A percentile compares a stretch with the other conserved stretches of the same genome.
phyloP scores from a whole-genome alignment of 768 basidiomycete genomes.

The Mycena latifolia region DNA sequence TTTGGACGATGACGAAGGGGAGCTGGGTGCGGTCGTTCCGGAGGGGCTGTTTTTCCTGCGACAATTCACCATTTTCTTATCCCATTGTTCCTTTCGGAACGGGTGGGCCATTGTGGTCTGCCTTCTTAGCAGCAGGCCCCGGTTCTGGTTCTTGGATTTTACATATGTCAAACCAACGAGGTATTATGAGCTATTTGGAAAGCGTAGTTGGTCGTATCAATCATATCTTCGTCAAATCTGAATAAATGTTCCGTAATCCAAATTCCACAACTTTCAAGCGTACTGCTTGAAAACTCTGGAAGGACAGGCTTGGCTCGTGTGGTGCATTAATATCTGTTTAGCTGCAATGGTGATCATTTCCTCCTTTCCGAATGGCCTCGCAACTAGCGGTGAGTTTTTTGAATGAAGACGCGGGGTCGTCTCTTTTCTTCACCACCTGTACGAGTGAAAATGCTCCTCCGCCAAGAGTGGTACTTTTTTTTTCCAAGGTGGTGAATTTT shows the following conservation, averaged over 20 bases:
- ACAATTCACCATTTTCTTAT: no score
- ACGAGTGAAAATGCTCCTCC: slow-evolving; percentile 16
- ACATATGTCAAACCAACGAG: no score
- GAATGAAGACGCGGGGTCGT: slow-evolving; percentile 14
- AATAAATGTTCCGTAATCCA: slow-evolving; percentile 11
- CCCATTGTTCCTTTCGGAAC: no score
- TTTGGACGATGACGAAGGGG: no score
- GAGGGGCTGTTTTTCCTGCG: no score
- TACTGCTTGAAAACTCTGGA: slow-evolving; percentile 9
- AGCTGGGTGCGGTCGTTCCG: no score
- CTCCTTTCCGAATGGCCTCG: slow-evolving; percentile 15
- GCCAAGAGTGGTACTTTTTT: slow-evolving; percentile 14
- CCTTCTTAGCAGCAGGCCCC: no score
- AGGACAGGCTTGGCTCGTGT: slow-evolving; percentile 8
- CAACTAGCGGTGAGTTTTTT: slow-evolving; percentile 10
- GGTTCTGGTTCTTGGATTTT: no score
- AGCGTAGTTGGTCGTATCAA: no score
- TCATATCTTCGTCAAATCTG: slow-evolving; percentile 16
- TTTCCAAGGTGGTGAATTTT: slow-evolving; percentile 13
- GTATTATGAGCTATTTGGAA: no score
- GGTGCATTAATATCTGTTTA: slow-evolving; percentile 12
- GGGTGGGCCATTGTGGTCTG: no score
- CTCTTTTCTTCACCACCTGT: no score
- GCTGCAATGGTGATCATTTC: slow-evolving; percentile 18
- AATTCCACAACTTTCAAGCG: slow-evolving; percentile 8